Evolutionary conservation across 2,329 filamentous ascomycete species (phyloP), one percentile per base, ranked within the genome.

Genomic region (Cytospora piceae): DNA sequence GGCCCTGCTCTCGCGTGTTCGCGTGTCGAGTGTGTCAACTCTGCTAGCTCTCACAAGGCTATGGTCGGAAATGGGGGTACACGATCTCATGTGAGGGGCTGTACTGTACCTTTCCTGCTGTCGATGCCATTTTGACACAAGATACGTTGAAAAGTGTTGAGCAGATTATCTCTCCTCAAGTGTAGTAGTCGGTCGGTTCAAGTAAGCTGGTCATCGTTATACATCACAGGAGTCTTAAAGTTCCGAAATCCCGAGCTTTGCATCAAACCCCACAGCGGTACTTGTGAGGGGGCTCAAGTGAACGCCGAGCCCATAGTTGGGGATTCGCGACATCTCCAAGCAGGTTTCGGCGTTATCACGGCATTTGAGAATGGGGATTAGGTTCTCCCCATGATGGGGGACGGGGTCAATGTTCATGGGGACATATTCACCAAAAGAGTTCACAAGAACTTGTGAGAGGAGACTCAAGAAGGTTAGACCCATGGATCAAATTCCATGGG

Each of bases 41-140:
- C 27, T 42, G 22, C 42, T 20, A 52, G 17, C 17, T 29, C 49
- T 32, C 22, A 9, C 32, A 27, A 9, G 14, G 24, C 24, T 53
- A 9, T 22, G 20, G 42, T n/a, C 14, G 17, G 11, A 8, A 22
- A 24, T 37, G 12, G 24, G 24, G 31, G 55, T 46, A 51, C 56
- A 31, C 34, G 15, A 20, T 24, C 20, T 52, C 20, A 3, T 9
- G 37, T 53, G 24, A 31, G 42, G 22, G 29, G 58, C 34, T 51
- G 14, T 22, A 15, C 4, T 46, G 11, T 58, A 68, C 67, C 61
- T 68, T 68, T 58, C 67, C 67, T 49, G 34, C 58, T n/a, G 64
- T 68, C 42, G 67, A 68, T 14, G 64, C 61, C 67, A 68, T 68
- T 5, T 29, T 39, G 22, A 15, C 14, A 20, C 6, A 15, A 24